phyloP scores from a whole-genome alignment of 169 alveolate species.

The Eimeria falciformis region DNA sequence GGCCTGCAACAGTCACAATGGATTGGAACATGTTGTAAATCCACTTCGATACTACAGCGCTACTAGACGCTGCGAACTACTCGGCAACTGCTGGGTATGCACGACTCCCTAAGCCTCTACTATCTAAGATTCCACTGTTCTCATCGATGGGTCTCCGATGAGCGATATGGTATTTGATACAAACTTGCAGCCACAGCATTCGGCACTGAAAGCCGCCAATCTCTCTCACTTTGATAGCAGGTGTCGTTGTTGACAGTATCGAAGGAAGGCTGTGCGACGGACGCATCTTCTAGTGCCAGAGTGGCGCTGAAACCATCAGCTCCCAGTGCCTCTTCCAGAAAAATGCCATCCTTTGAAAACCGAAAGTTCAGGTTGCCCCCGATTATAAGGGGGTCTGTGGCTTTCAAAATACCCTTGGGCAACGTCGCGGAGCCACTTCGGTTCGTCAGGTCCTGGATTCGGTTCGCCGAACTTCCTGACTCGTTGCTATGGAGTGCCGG shows the following conservation, averaged over 20 bases:
- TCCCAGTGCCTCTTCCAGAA: conserved; percentile 70
- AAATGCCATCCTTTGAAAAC: conserved; percentile 68
- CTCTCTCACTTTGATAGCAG: conserved; percentile 72
- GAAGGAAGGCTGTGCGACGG: conserved; percentile 69
- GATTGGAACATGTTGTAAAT: not conserved
- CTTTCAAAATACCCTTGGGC: conserved; percentile 76
- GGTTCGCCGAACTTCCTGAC: conserved; percentile 4
- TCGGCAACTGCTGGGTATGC: not conserved
- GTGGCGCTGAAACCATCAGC: conserved; percentile 71
- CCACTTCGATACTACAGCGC: not conserved
- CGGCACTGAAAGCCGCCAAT: no score
- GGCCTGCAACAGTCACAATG: conserved; percentile 65
- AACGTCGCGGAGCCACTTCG: conserved; percentile 50
- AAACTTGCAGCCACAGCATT: no score
- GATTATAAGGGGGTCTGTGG: conserved; percentile 81
- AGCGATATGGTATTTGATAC: no score
- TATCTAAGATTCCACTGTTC: not conserved
- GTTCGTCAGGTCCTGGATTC: not conserved
- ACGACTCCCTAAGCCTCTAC: not conserved
- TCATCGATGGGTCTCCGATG: no score
- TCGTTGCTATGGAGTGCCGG: conserved; percentile 10
- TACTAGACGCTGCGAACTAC: not conserved
- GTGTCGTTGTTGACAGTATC: conserved; percentile 77
- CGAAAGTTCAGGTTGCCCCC: conserved; percentile 86
- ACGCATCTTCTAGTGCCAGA: conserved; percentile 69